phyloP scores from a whole-genome alignment of 1,284 basidiomycete species.

The Calocybe gambosa region DNA sequence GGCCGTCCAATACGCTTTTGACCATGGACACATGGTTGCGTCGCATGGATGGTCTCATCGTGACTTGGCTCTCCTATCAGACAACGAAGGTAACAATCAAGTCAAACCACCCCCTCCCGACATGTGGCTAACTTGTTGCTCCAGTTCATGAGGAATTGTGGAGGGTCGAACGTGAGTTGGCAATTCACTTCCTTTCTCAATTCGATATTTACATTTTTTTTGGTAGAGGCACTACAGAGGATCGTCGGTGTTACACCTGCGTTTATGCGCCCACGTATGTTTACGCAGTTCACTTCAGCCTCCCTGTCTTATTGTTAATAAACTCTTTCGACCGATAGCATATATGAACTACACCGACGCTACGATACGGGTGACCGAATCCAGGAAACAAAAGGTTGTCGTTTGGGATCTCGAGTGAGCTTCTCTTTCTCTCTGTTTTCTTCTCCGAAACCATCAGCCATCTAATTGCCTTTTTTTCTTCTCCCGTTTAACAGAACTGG shows the following conservation, averaged over 20 bases:
- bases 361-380: background rate
- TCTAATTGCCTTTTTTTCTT: background rate
- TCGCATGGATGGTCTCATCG: constrained; percentile 37
- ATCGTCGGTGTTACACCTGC: constrained; percentile 24
- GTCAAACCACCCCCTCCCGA: no score
- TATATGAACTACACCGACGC: background rate
- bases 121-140: background rate
- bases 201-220: background rate
- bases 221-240: constrained; percentile 20
- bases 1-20: constrained; percentile 30
- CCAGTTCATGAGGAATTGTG: constrained; percentile 16
- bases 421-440: background rate
- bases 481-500: constrained; percentile 19
- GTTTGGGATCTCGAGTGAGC: background rate
- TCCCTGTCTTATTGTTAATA: background rate
- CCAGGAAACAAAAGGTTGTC: background rate
- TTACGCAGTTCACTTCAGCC: background rate
- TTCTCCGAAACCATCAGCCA: background rate
- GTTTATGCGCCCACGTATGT: constrained; percentile 25
- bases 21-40: constrained; percentile 31
- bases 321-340: background rate
- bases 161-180: constrained; percentile 13
- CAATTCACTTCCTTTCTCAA: background rate
- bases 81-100: constrained; percentile 9
- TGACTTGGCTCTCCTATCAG: constrained; percentile 25